These are phyloP conservation scores for Neopestalotiopsis sp. DNA, from an alignment of 2,329 filamentous ascomycete species.

Conservation along the genomic window DNA sequence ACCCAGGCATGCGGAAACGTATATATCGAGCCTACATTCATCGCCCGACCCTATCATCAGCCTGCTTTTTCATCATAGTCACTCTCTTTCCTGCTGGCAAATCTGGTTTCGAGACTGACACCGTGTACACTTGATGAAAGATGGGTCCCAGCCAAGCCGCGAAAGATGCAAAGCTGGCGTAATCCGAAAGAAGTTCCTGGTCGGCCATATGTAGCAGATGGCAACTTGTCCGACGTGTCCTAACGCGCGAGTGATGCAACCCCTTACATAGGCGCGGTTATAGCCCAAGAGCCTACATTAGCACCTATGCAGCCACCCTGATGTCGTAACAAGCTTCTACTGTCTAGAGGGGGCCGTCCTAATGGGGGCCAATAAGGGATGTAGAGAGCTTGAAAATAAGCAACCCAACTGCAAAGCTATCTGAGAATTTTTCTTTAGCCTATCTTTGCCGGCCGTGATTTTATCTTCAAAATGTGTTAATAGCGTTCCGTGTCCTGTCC, in stretches of 20 bases:
- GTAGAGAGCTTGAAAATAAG: neutral
- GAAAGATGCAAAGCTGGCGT: neutral
- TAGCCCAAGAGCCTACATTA: neutral
- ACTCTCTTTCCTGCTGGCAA: neutral
- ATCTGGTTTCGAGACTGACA: neutral
- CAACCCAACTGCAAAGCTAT: neutral
- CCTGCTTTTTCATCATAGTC: neutral
- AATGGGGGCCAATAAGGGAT: neutral
- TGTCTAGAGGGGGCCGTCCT: neutral
- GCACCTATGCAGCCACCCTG: slow-evolving; percentile 4
- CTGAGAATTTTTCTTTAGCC: slow-evolving; percentile 3
- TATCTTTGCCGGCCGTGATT: neutral
- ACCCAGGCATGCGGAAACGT: too few relatives aligned
- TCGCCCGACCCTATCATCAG: too few relatives aligned
- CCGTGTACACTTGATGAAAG: neutral
- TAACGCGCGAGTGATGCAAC: neutral
- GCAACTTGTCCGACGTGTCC: neutral
- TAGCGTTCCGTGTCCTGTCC: neutral
- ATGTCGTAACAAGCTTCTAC: slow-evolving; percentile 8
- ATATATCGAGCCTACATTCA: too few relatives aligned
- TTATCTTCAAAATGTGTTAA: neutral
- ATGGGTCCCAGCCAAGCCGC: neutral
- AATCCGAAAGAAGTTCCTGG: neutral
- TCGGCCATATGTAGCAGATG: neutral
- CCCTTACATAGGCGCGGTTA: slow-evolving; percentile 9